Evolutionary conservation across 148 eudicot species (phyloP), one percentile per base, ranked within the genome.

Genomic region (Rhododendron kiyosumense): DNA sequence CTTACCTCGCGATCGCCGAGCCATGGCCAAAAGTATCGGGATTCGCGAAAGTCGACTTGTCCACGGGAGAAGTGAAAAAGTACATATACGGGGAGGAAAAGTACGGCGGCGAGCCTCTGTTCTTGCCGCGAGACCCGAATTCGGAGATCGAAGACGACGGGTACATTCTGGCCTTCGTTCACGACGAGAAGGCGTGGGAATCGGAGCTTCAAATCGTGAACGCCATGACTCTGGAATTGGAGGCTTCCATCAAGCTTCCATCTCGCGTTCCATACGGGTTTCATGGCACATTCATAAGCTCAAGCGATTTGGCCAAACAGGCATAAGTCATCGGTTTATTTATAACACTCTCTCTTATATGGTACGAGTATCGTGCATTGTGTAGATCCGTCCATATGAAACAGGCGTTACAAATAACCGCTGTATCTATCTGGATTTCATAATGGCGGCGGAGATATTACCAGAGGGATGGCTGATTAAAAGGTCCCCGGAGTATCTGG

Each of bases 81-180:
- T 86, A 57, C 59, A 75, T 87, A 0, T 89, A 89, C 46, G 87
- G 90, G 0, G 83, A 84, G 0, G 49, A 59, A 5, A 84, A 83
- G 83, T 89, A 89, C 38, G 90, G 90, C 12, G 90, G 90, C n/a
- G 90, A 89, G 83, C 90, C 90, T 26, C 36, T 87, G 61, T 89
- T 89, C 32, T n/a, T 86, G 7, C 88, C 90, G 0, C 81, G 84
- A 28, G 88, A 86, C n/a, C 10, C 51, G 38, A 43, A 41, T 45
- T 46, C 83, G n/a, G 88, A 81, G 5, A 14, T 7, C 1, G 90
- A 89, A 26, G 90, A 89, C 5, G 90, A 84, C 30, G 90, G 90
- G 5, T 86, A 86, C 34, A 67, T 89, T 38, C 69, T 89, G 15
- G 83, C 88, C 3, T 89, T 71, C 69, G 88, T 89, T 2, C 90